These are phyloP conservation scores for Talaromyces wortmannii DNA, from an alignment of 495 filamentous ascomycete genomes.

Conservation along the genomic window DNA sequence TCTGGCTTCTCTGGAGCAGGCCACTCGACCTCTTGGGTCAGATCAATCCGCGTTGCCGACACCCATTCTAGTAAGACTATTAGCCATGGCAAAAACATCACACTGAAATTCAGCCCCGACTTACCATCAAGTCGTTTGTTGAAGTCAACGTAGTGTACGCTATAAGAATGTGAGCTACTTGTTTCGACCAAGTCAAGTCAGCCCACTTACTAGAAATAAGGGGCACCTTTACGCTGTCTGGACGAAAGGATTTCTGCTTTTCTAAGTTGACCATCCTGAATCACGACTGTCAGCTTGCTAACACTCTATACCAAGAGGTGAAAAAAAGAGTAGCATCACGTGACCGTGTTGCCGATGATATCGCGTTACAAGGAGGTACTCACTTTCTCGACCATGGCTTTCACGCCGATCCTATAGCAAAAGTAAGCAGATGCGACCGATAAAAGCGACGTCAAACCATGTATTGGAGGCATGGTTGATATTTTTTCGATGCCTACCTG, in stretches of 20 bases:
- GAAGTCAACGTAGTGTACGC: constrained; percentile 97
- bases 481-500: constrained; percentile 41
- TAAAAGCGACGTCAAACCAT: constrained; percentile 18
- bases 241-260: constrained; percentile 93
- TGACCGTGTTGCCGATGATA: constrained; percentile 14
- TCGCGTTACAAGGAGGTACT: constrained; percentile 7
- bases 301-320: no score
- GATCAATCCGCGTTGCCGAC: constrained; percentile 69
- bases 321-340: constrained; percentile 19
- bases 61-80: constrained; percentile 71
- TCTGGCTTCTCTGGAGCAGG: constrained; percentile 63
- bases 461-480: neutral
- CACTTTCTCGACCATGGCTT: constrained; percentile 66
- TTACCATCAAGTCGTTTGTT: constrained; percentile 91
- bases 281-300: neutral
- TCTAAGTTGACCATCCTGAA: constrained; percentile 72
- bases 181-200: neutral
- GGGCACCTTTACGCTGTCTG: constrained; percentile 71
- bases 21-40: constrained; percentile 72
- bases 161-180: constrained; percentile 10
- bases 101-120: neutral
- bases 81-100: constrained; percentile 6
- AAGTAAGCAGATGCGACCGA: constrained; percentile 41
- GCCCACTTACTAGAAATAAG: constrained; percentile 64
- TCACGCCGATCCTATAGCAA: constrained; percentile 58